phyloP scores from a whole-genome alignment of 768 basidiomycete genomes.

The Trametes punicea region DNA sequence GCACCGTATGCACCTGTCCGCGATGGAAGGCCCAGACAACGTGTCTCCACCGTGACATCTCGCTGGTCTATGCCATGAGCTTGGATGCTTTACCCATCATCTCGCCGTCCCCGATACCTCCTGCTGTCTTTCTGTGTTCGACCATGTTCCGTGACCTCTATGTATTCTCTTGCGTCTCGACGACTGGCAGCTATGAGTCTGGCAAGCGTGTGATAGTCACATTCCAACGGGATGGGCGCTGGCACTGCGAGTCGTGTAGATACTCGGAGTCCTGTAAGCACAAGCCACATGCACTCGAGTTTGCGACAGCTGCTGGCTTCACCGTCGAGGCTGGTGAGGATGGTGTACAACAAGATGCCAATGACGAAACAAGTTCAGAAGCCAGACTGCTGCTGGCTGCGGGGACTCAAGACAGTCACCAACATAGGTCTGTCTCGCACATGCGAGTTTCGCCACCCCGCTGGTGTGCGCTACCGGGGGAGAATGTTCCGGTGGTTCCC shows the following conservation, averaged over 20 bases:
- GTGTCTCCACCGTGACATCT: background rate
- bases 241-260: slow-evolving; percentile 6
- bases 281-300: background rate
- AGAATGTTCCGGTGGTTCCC: background rate
- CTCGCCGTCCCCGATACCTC: background rate
- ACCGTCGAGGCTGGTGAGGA: background rate
- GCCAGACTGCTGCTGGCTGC: background rate
- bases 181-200: background rate
- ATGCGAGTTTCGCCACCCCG: background rate
- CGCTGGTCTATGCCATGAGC: background rate
- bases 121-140: background rate
- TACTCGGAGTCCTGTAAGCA: slow-evolving; percentile 1
- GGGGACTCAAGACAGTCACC: background rate
- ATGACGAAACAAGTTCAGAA: background rate
- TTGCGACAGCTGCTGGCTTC: background rate
- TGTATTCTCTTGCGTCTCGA: slow-evolving; percentile 3
- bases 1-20: background rate
- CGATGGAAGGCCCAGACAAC: background rate
- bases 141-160: background rate
- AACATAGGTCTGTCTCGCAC: background rate
- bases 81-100: background rate
- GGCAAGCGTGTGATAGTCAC: slow-evolving; percentile 9
- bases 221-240: slow-evolving; percentile 1
- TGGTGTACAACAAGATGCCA: background rate
- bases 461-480: slow-evolving; percentile 3